Base-by-base conservation (phyloP, 495 filamentous ascomycete genomes). In the Hypoxylon fragiforme region DNA sequence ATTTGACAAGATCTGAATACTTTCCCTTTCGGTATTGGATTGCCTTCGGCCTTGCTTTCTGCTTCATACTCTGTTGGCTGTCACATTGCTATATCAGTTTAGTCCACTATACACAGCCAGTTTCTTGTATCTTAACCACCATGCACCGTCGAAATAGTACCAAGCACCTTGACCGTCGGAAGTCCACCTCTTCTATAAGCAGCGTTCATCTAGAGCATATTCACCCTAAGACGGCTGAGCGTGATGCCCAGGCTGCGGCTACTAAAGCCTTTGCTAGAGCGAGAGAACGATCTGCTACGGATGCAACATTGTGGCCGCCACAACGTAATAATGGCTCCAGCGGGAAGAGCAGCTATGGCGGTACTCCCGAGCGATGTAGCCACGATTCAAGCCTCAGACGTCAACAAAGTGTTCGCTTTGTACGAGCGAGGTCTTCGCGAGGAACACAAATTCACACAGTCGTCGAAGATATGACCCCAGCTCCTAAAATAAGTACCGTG, bases 231-330 rank as follows among this genome's bases (percentile, higher is more conserved):
- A 59, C 76, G n/a, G 80, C 81, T 8, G 77, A 81, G 39, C 70
- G 75, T 24, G 80, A 88, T 64, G 88, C 88, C 21, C 77, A 84
- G 7, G 78, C 79, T 31, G 88, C 88, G 40, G 88, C 88, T n/a
- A 75, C 74, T 18, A 70, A 77, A 54, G 88, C 88, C 32, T 90
- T 83, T 71, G 65, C 72, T 11, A 77, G 81, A 51, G 83, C 83
- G 26, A 78, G 70, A 34, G 77, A 75, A 51, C 71, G 77, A 7
- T 63, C 62, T 22, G 14, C 31, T 34, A 61, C 62, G 35, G 42
- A 50, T 35, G 31, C 35, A 61, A 3, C 69, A 50, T 35, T 68
- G 47, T 42, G 66, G 75, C 39, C 72, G 64, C 14, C 64, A 65
- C 44, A 40, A 19, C 50, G 60, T n/a, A 42, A 35, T 30, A 30